Percentiles rank a stretch among this genome's conserved stretches.
Conservation (phyloP, 345 rosid genomes). For the Toxicodendron radicans region DNA sequence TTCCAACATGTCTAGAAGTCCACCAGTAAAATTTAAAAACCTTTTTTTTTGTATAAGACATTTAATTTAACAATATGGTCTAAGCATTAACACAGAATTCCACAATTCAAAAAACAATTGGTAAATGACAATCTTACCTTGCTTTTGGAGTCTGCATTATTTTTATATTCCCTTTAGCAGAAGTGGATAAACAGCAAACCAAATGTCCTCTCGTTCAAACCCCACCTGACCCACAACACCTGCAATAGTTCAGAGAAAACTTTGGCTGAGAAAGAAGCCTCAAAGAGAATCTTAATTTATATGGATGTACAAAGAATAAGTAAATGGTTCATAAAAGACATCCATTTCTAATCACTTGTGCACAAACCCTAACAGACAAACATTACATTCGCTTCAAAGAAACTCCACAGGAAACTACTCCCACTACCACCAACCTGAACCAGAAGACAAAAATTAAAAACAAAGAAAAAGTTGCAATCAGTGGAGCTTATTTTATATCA, state of each 20-base stretch:
- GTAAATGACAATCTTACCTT: constrained; percentile 45
- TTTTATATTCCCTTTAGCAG: constrained; percentile 29
- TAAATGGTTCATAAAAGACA: constrained; percentile 23
- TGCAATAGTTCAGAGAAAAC: constrained; percentile 42
- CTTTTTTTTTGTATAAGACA: too few species aligned
- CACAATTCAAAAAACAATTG: background rate
- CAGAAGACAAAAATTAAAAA: constrained; percentile 26
- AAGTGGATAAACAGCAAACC: constrained; percentile 18
- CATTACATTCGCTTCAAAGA: constrained; percentile 71
- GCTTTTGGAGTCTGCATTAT: constrained; percentile 88
- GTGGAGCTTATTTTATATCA: constrained; percentile 23
- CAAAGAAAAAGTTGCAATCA: constrained; percentile 33
- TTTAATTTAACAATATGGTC: background rate
- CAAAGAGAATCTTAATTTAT: constrained; percentile 30
- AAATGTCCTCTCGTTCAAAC: constrained; percentile 30
- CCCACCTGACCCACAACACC: constrained; percentile 55
- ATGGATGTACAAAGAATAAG: constrained; percentile 19
- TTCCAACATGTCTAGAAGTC: background rate
- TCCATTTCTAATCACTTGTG: constrained; percentile 33
- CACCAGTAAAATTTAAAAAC: background rate
- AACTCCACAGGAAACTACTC: constrained; percentile 78
- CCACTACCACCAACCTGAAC: constrained; percentile 87
- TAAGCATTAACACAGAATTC: background rate
- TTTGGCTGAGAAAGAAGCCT: constrained; percentile 37
- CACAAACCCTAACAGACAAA: constrained; percentile 54